These are phyloP conservation scores for Suillus fuscotomentosus DNA, from an alignment of 768 basidiomycete species.

Conservation along the genomic window DNA sequence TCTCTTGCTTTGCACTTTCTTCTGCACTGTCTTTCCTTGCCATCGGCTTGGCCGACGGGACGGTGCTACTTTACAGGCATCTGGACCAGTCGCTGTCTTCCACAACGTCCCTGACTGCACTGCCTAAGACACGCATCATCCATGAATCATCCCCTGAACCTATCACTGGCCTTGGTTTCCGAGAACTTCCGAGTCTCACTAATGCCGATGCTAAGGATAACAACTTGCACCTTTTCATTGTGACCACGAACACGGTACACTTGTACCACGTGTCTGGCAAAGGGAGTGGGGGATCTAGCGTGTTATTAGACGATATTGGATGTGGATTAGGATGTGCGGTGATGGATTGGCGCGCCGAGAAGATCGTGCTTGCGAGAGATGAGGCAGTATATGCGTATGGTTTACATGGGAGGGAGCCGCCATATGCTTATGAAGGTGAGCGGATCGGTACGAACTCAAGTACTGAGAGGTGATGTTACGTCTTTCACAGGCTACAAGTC, in stretches of 20 bases:
- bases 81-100: conserved; percentile 86
- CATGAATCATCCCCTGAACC: conserved; percentile 81
- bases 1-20: conserved; percentile 80
- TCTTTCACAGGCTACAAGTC: too few relatives aligned
- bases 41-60: conserved; percentile 93
- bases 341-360: conserved; percentile 69
- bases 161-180: too few relatives aligned
- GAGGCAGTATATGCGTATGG: conserved; percentile 92
- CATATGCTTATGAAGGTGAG: too few relatives aligned
- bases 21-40: conserved; percentile 79
- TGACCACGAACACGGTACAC: too few relatives aligned
- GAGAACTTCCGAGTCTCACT: too few relatives aligned
- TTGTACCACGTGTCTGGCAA: conserved; percentile 73
- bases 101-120: conserved; percentile 56
- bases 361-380: conserved; percentile 84
- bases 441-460: too few relatives aligned
- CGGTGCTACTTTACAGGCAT: conserved; percentile 88
- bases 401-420: too few relatives aligned
- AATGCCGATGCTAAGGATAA: too few relatives aligned
- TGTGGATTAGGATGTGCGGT: conserved; percentile 80
- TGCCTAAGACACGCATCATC: conserved; percentile 83
- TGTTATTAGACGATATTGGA: conserved; percentile 84
- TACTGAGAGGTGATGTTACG: too few relatives aligned
- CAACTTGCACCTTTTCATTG: too few relatives aligned
- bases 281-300: conserved; percentile 62